Base-by-base conservation (phyloP, 1,284 basidiomycete species). In the Gomphus sp. region DNA sequence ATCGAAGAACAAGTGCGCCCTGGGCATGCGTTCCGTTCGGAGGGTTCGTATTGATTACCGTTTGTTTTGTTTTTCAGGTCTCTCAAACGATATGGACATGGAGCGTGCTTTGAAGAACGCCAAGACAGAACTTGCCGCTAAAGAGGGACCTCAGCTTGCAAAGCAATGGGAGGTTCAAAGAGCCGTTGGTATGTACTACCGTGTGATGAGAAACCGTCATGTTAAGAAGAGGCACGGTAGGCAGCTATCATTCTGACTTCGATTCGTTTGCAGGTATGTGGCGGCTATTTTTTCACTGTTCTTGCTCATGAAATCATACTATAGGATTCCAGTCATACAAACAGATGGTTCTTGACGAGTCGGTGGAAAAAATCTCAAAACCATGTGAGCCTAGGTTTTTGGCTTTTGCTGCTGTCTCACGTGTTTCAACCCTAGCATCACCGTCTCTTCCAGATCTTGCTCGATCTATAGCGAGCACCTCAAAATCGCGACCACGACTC, bases 261-360 rank as follows among this genome's bases (percentile, higher is more conserved):
- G 57, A 58, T 52, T 41, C 57, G 16, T 58, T 58, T 45, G 51
- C 57, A 53, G 31, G 57, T 58, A 22, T 18, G 56, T 43, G 12
- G 25, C 37, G 6, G 18, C 8, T n/a, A 28, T 3, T 10, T 11
- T 22, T 47, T 36, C 12, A 25, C 22, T 34, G 6, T 18, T 5
- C 10, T 47, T 47, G 22, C 56, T 41, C 37, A 54, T 37, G 12
- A 36, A 34, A 18, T 22, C 2, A 39, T 41, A 16, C 43, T 18
- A 6, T 18, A 58, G 57, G 50, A 22, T 53, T 53, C n/a, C 49
- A 52, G 34, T 52, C 36, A 22, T 58, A 58, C 28, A 45, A 22
- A 28, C 57, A 58, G 50, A 52, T 58, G 43, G 41, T 58, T 14
- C 45, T 52, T n/a, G 25, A 58, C 14, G 28, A 58, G 50, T 52